Evolutionary conservation across 2,329 filamentous ascomycete species (phyloP).

Genomic region (Stemphylium vesicarium): DNA sequence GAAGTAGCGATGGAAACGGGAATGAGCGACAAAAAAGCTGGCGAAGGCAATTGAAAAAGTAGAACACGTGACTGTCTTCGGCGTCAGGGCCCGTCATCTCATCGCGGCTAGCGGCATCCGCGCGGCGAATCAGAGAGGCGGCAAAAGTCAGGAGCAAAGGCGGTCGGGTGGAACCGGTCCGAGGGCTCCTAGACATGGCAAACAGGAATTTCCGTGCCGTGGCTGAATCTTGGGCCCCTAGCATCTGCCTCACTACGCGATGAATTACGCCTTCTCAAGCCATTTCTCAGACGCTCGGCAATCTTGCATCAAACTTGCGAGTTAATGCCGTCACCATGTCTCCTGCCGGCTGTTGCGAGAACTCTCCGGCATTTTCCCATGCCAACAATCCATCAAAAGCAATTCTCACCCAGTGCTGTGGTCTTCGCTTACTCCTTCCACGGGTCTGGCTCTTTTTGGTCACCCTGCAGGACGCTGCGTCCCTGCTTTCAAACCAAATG

Average conservation of each 20-base stretch:
- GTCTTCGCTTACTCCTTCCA: not conserved
- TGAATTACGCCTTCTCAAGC: not conserved
- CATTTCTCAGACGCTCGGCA: conserved; percentile 2
- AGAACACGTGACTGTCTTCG: conserved; percentile 3
- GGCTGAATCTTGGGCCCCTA: not conserved
- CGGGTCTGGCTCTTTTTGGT: conserved; percentile 1
- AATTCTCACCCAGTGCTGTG: not conserved
- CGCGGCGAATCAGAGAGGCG: conserved; percentile 19
- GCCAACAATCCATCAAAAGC: not conserved
- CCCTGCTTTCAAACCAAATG: conserved; percentile 16
- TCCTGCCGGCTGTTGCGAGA: not conserved
- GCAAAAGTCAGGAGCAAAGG: conserved; percentile 19
- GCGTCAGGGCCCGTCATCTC: conserved; percentile 3
- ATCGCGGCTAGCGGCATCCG: conserved; percentile 1
- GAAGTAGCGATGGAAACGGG: conserved; percentile 21
- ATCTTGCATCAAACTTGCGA: conserved; percentile 3
- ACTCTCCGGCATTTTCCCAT: not conserved
- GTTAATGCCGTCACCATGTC: conserved; percentile 8
- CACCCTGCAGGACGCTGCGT: conserved; percentile 10
- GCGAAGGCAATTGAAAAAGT: conserved; percentile 33
- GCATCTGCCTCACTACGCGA: too few relatives aligned
- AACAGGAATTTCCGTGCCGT: conserved; percentile 7
- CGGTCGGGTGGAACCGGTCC: conserved; percentile 29
- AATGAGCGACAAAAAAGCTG: conserved; percentile 32
- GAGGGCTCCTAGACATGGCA: conserved; percentile 9